Base-by-base conservation (phyloP, 192 early-diverging fungal species). In the Mycoemilia scoparia region DNA sequence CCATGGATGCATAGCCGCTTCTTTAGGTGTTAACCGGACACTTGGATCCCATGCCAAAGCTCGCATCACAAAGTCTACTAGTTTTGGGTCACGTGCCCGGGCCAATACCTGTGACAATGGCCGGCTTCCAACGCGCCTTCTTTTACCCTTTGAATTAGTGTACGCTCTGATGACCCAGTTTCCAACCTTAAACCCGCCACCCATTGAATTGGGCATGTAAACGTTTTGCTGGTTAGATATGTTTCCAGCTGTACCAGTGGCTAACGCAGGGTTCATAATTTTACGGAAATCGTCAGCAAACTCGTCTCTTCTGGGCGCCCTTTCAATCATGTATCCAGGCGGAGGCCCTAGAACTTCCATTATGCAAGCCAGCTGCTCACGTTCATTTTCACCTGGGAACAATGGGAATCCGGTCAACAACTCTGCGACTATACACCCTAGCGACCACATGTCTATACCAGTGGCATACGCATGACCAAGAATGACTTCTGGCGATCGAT, bases 331-430 rank as follows among this genome's bases (percentile, higher is more conserved):
- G 29, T 69, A 68, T 14, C 57, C 41, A 1, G 70, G 69, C 16
- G 92, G 92, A 9, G 81, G 55, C 9, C 88, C 90, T 28, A 75
- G 68, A 13, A 91, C 64, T 57, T 97, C 89, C 76, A 97, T 86
- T 29, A 97, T 91, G 53, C 87, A 87, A 7, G 80, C 66, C 25
- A 97, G 57, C 50, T 97, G 92, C 40, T 97, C 89, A 39, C 84
- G 77, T 52, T 97, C 92, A 49, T 92, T 92, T 50, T 97, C 92
- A 15, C 92, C 92, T 5, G 92, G 90, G 44, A 97, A 97, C 20
- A 97, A 51, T 18, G 92, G 92, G 41, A 89, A 87, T 7, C 76
- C 82, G 1, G 79, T 82, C 44, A 71, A 73, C 16, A 97, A 60
- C 45, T 97, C 92, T 9, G 79, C 89, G 6, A 91, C 67, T 33